Evolutionary conservation across 2,329 filamentous ascomycete species (phyloP), one percentile per base, ranked within the genome.

Genomic region (Keithomyces neogunnii): DNA sequence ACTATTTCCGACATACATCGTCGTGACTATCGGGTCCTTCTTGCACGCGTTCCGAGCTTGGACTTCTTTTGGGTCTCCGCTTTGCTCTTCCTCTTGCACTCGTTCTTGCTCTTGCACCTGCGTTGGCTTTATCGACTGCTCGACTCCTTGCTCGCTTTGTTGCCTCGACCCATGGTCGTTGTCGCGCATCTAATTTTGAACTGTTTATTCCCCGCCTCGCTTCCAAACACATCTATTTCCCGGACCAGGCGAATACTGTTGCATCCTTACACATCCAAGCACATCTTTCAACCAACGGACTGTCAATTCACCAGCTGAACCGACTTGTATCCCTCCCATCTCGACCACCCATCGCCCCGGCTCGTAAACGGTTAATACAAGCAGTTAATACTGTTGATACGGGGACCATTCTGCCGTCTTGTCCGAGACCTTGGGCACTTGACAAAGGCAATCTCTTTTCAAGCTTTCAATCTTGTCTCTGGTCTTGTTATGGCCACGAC

Each of bases 401-500:
- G 9, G 40, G 40, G 3, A 28, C 10, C 40, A 13, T 44, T 44
- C 3, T 7, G n/a, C 3, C 40, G 11, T 26, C 13, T 44, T 5
- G 10, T 44, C 26, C 40, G 40, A 42, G 5, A 19, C 19, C 28
- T 19, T 44, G 28, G 28, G 13, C 26, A 19, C 38, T n/a, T 10
- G 5, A 42, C n/a, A 26, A 28, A n/a, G n/a, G 30, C 7, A 8
- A 26, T 7, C 26, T 30, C 40, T 13, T 13, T 29, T 8, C 5
- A 28, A 8, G 6, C 6, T 30, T 30, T 44, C 40, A 44, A 10
- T 44, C 7, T 44, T 44, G n/a, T 30, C 28, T 30, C n/a, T n/a
- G 38, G 43, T 45, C 45, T 45, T 50, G 39, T 49, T 32, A 45
- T 50, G 45, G 44, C 39, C 33, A 32, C 44, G 32, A 40, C 44